Percentiles rank a stretch among this genome's conserved stretches.
Evolutionary conservation across 345 rosid genomes (phyloP).

Genomic region (Moricandia arvensis): DNA sequence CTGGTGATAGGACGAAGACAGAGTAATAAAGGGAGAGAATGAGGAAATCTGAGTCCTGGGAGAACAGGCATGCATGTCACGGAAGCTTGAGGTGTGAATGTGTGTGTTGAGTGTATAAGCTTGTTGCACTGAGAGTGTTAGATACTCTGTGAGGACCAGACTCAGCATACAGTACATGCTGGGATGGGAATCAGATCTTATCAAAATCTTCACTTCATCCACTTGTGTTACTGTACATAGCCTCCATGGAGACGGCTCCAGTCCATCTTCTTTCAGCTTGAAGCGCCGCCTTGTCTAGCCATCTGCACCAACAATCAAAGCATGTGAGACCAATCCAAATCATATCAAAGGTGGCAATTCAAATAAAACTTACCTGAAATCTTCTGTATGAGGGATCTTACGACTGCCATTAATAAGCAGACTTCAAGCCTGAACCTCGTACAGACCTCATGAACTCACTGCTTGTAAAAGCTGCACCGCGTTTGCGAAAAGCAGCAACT

Average conservation of each 20-base stretch:
- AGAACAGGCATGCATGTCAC: slow-evolving; percentile 93
- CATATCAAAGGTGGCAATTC: neutral
- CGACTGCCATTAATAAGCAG: slow-evolving; percentile 80
- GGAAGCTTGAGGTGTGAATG: slow-evolving; percentile 75
- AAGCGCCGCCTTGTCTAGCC: slow-evolving; percentile 89
- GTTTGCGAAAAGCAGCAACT: slow-evolving; percentile 69
- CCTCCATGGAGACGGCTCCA: slow-evolving; percentile 72
- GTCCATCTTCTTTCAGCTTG: slow-evolving; percentile 73
- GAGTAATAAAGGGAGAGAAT: slow-evolving; percentile 69
- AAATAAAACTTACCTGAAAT: slow-evolving; percentile 51
- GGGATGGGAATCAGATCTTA: slow-evolving; percentile 74
- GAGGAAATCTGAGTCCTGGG: slow-evolving; percentile 83
- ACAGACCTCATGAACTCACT: slow-evolving; percentile 71
- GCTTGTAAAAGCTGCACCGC: slow-evolving; percentile 58
- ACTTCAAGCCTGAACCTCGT: slow-evolving; percentile 75
- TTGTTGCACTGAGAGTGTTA: slow-evolving; percentile 89
- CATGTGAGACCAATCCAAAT: neutral
- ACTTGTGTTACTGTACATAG: slow-evolving; percentile 93
- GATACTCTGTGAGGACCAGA: slow-evolving; percentile 64
- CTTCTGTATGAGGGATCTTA: slow-evolving; percentile 67
- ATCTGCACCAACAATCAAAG: slow-evolving; percentile 42
- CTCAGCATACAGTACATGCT: slow-evolving; percentile 74
- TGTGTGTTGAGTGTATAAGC: slow-evolving; percentile 78
- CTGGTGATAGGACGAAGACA: slow-evolving; percentile 63
- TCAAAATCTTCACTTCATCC: slow-evolving; percentile 84